Conservation (phyloP, 106 monocot genomes). For the Triglochin maritima region DNA sequence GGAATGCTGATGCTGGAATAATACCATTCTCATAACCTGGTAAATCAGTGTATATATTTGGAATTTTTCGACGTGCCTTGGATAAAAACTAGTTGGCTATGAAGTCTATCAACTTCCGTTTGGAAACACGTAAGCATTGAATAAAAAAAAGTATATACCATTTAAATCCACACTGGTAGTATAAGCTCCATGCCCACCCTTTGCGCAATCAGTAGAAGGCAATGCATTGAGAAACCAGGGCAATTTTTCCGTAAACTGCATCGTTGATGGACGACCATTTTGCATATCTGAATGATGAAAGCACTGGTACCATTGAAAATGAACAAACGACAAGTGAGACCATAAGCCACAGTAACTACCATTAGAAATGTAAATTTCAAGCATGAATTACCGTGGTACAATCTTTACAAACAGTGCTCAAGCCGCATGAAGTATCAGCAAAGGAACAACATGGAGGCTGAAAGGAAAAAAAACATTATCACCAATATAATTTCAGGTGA, state of each 20-base stretch:
- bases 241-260: constrained; percentile 79
- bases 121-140: too few species aligned
- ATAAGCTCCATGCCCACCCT: constrained; percentile 95
- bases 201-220: constrained; percentile 90
- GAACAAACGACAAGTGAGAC: neutral
- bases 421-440: constrained; percentile 38
- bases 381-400: constrained; percentile 62
- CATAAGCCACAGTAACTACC: neutral
- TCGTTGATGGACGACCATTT: constrained; percentile 75
- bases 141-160: constrained; percentile 26
- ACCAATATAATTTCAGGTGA: neutral
- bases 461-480: neutral
- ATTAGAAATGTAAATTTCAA: neutral
- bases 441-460: constrained; percentile 88
- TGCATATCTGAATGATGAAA: constrained; percentile 70
- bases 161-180: constrained; percentile 77
- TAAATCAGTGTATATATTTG: neutral
- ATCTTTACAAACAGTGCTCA: constrained; percentile 58
- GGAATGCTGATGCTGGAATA: constrained; percentile 79
- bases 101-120: too few species aligned
- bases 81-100: too few species aligned
- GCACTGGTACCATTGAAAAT: constrained; percentile 38
- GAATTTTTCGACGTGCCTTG: neutral
- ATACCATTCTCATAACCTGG: constrained; percentile 74
- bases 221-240: constrained; percentile 98